Base-by-base conservation (phyloP, 768 basidiomycete genomes). In the Lentinula boryana region DNA sequence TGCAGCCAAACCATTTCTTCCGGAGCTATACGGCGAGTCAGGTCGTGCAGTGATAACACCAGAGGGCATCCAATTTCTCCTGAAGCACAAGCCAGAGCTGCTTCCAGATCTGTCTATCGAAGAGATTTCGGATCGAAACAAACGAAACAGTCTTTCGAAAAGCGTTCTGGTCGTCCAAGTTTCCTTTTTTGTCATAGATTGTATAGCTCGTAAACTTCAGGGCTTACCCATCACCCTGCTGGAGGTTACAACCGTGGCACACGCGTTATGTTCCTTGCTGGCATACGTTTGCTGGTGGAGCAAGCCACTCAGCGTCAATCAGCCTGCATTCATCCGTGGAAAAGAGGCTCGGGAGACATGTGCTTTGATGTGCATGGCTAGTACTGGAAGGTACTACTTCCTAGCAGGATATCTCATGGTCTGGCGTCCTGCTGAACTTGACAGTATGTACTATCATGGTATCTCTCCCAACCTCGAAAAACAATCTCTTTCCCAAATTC, bases 231-330 rank as follows among this genome's bases (percentile, higher is more conserved):
- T 64, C 27, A 65, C 59, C 15, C 60, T 58, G 36, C 64, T 70
- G 21, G 64, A 70, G 60, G 40, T 67, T 12, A 40, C 57, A 5
- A 70, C 69, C 2, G 12, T 67, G 5, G 65, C 66, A 1, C 58
- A 64, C 36, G 65, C 56, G 12, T n/a, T 62, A 21, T 58, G 65
- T 31, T 66, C 58, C 13, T 44, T 66, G 8, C n/a, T 67, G 4
- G 66, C 48, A 9, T 69, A 66, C 33, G n/a, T 32, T 4, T 33
- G 66, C 2, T 70, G 69, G 69, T 67, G 64, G 68, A 50, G 51
- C 32, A 70, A 70, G 62, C 69, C 69, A 5, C 54, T 63, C 16
- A 57, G 66, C 46, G 59, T 70, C 4, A 23, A 31, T 5, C 44
- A 48, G 43, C 66, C 66, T 18, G 36, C 54, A 18, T 40, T 59